Evolutionary conservation across 2,329 filamentous ascomycete species (phyloP), one percentile per base, ranked within the genome.

Genomic region (Colletotrichum nymphaeae): DNA sequence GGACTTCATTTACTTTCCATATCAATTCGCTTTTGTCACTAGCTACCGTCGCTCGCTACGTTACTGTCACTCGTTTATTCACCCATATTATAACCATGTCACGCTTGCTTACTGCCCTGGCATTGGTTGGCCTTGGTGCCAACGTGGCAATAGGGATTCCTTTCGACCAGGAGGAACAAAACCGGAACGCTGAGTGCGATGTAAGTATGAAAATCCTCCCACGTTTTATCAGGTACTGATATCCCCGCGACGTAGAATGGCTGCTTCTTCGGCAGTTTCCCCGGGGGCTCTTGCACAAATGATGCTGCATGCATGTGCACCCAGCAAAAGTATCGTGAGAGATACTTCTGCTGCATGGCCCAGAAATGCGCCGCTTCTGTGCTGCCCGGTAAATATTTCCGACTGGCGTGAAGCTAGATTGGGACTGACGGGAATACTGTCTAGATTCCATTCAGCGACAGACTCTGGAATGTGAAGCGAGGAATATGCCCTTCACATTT

Each of bases 251-350:
- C 22, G 49, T 42, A 64, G 62, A 64, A 64, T 16, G 62, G 42
- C 9, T 64, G 62, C 16, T 64, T 64, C 46, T 64, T 64, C 24
- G 62, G 42, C 12, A 64, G 62, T 46, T 64, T 64, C 24, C 62
- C 46, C 5, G 62, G 62, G 8, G 49, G 49, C 42, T 64, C 62
- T 16, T 64, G 62, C 42, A 64, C 62, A 42, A 49, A 64, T 26
- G 62, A 64, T 49, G 22, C 62, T 37, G 60, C 60, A 26, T 63
- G 60, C 37, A 49, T 52, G 37, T 63, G 60, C 28, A 63, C 35
- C 22, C 60, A 52, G 60, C 35, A 63, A 42, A 63, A 63, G 42
- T 63, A 63, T 22, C 60, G 60, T 42, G 35, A 63, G 35, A 19
- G 42, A 49, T 63, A 63, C 24, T 63, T 28, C 11, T 63, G 37